A percentile compares a stretch with the other conserved stretches of the same genome.
phyloP scores from a whole-genome alignment of 164 flowering plant genomes.

The Stephania yunnanensis region DNA sequence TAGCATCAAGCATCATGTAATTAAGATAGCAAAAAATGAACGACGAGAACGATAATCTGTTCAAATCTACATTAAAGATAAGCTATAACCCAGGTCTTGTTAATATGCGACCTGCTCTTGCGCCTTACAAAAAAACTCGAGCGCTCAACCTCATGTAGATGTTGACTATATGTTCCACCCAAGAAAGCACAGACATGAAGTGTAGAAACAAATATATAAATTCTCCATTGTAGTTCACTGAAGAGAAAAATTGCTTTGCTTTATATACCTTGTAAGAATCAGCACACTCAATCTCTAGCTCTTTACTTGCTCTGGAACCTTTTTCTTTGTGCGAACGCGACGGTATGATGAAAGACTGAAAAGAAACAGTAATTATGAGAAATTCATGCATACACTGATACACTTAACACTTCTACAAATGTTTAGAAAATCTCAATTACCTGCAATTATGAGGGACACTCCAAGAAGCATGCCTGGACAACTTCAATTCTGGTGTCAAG shows the following conservation, averaged over 20 bases:
- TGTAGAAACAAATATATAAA: too few relatives aligned
- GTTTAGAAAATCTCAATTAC: slow-evolving; percentile 18
- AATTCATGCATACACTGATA: too few relatives aligned
- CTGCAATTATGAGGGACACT: slow-evolving; percentile 73
- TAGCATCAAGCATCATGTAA: too few relatives aligned
- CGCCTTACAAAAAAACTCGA: too few relatives aligned
- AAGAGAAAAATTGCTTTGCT: neutral
- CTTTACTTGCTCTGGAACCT: neutral
- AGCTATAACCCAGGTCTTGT: too few relatives aligned
- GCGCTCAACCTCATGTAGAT: too few relatives aligned
- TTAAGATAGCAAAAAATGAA: too few relatives aligned
- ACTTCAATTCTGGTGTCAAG: slow-evolving; percentile 34
- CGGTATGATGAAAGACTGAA: neutral
- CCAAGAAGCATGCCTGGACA: slow-evolving; percentile 36
- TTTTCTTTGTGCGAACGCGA: neutral
- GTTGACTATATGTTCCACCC: too few relatives aligned
- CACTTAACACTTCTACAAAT: too few relatives aligned
- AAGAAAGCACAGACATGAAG: too few relatives aligned
- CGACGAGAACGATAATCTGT: neutral
- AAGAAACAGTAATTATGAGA: neutral
- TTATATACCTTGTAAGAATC: neutral
- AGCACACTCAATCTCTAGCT: neutral
- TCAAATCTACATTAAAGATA: too few relatives aligned
- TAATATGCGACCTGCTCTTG: too few relatives aligned
- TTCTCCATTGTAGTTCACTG: neutral